These are phyloP conservation scores for Candida nitratophila DNA, from an alignment of 805 yeast genomes.

Conservation along the genomic window DNA sequence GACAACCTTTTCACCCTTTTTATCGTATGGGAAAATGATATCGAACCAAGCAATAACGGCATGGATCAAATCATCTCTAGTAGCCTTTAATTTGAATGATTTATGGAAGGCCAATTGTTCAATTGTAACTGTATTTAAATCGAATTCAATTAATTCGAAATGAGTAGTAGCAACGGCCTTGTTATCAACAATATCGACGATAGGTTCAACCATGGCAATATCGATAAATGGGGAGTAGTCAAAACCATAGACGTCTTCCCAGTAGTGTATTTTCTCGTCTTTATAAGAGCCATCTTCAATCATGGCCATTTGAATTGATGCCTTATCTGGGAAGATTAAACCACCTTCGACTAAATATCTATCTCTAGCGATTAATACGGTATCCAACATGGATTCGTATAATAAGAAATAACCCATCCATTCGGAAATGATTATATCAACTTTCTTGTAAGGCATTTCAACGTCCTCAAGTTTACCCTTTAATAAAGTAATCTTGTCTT, in stretches of 20 bases:
- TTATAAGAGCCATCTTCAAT: constrained; percentile 91
- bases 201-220: constrained; percentile 85
- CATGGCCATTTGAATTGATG: constrained; percentile 83
- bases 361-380: constrained; percentile 92
- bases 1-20: constrained; percentile 47
- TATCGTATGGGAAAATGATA: constrained; percentile 70
- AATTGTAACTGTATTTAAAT: constrained; percentile 80
- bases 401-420: constrained; percentile 99
- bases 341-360: constrained; percentile 79
- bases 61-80: constrained; percentile 74
- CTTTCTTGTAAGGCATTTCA: constrained; percentile 73
- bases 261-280: constrained; percentile 82
- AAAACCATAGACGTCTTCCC: constrained; percentile 97
- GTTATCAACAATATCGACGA: constrained; percentile 91
- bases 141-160: constrained; percentile 68
- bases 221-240: constrained; percentile 89
- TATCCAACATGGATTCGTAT: constrained; percentile 96
- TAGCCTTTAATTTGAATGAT: constrained; percentile 64
- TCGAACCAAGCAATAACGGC: constrained; percentile 95
- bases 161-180: constrained; percentile 65
- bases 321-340: constrained; percentile 89
- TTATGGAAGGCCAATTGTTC: constrained; percentile 74
- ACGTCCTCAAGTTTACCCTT: constrained; percentile 96
- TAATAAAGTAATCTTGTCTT: constrained; percentile 78
- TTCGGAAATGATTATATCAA: constrained; percentile 92